phyloP scores from a whole-genome alignment of 768 basidiomycete genomes.

The Dentipellis sp. region DNA sequence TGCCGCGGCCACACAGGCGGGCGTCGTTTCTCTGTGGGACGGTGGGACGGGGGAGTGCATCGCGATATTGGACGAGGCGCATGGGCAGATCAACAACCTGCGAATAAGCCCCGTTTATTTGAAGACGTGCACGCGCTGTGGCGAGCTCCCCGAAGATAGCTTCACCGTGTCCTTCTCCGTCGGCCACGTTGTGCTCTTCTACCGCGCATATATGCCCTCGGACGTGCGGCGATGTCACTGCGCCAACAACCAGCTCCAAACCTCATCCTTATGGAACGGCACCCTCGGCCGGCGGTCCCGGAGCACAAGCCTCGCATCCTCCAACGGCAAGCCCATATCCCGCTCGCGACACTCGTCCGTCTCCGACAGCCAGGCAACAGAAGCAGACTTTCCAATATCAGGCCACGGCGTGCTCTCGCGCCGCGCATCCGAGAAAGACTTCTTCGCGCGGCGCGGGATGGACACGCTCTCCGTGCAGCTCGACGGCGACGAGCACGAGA shows the following conservation, averaged over 20 bases:
- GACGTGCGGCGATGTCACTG: slow-evolving; percentile 64
- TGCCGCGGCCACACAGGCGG: slow-evolving; percentile 53
- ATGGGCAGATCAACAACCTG: slow-evolving; percentile 51
- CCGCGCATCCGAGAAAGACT: slow-evolving; percentile 62
- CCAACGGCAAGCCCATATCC: slow-evolving; percentile 31
- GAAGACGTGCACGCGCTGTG: slow-evolving; percentile 62
- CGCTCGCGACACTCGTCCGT: slow-evolving; percentile 41
- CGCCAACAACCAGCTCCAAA: slow-evolving; percentile 36
- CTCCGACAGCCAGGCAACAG: slow-evolving; percentile 21
- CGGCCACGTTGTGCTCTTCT: slow-evolving; percentile 53
- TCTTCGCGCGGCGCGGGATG: slow-evolving; percentile 35
- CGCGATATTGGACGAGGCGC: slow-evolving; percentile 47
- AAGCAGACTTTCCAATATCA: slow-evolving; percentile 67
- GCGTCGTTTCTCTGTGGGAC: slow-evolving; percentile 73
- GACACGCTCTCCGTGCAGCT: slow-evolving; percentile 39
- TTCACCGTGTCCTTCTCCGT: slow-evolving; percentile 59
- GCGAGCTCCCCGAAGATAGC: slow-evolving; percentile 55
- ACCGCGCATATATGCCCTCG: slow-evolving; percentile 46
- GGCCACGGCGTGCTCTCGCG: slow-evolving; percentile 73
- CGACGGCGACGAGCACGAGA: slow-evolving; percentile 26
- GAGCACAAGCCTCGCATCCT: slow-evolving; percentile 45
- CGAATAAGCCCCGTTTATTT: slow-evolving; percentile 44
- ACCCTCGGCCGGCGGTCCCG: slow-evolving; percentile 47
- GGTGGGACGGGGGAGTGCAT: slow-evolving; percentile 55
- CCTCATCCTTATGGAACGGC: slow-evolving; percentile 34